A percentile compares a stretch with the other conserved stretches of the same genome.
Conservation (phyloP, 1,139 yeast genomes). For the Candida tetrigidarum region DNA sequence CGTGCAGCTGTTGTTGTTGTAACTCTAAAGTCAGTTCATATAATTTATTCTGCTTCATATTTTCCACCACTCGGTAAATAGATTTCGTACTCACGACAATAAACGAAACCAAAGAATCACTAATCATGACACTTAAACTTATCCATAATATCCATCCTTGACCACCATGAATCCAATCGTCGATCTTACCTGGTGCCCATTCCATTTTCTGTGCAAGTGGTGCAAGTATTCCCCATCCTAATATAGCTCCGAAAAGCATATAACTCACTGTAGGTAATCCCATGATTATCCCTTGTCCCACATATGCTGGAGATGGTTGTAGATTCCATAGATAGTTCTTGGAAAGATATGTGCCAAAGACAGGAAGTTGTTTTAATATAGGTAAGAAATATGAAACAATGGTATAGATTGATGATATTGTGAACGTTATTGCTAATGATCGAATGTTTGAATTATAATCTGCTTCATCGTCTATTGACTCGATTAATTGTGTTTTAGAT, state of each 20-base stretch:
- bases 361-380: slow-evolving; percentile 64
- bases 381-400: slow-evolving; percentile 75
- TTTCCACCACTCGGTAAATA: slow-evolving; percentile 17
- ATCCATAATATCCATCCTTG: slow-evolving; percentile 99
- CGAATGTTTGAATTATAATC: slow-evolving; percentile 59
- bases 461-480: slow-evolving; percentile 1
- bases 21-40: slow-evolving; percentile 14
- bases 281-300: slow-evolving; percentile 98
- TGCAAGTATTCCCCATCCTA: slow-evolving; percentile 92
- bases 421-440: slow-evolving; percentile 62
- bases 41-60: slow-evolving; percentile 6
- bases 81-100: slow-evolving; percentile 62
- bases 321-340: slow-evolving; percentile 78
- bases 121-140: slow-evolving; percentile 90
- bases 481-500: slow-evolving; percentile 11
- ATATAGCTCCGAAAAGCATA: slow-evolving; percentile 85
- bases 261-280: slow-evolving; percentile 90
- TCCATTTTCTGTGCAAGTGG: slow-evolving; percentile 70
- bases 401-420: slow-evolving; percentile 74
- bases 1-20: slow-evolving; percentile 10
- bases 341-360: slow-evolving; percentile 74
- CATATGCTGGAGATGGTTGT: slow-evolving; percentile 96
- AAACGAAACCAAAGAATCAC: slow-evolving; percentile 87
- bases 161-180: slow-evolving; percentile 91
- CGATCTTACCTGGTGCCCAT: slow-evolving; percentile 92